A percentile compares a stretch with the other conserved stretches of the same genome.
Evolutionary conservation across 768 basidiomycete genomes (phyloP).

Genomic region (Lepiota venenata): DNA sequence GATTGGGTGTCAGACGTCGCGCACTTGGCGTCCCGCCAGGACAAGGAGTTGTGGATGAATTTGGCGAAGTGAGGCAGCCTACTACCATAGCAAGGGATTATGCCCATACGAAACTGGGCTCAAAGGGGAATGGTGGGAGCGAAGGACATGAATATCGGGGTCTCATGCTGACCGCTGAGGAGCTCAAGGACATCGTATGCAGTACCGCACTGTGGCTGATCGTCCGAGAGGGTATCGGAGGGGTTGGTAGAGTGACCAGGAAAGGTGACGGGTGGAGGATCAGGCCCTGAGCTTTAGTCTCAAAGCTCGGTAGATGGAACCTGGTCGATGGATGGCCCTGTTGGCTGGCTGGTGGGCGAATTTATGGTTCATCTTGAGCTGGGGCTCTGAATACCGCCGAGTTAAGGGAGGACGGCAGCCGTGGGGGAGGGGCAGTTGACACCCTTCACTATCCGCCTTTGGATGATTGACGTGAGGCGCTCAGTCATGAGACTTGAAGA

Average conservation of each 20-base stretch:
- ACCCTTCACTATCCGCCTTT: too few relatives aligned
- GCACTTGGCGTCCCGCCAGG: neutral
- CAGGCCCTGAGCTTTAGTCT: slow-evolving; percentile 39
- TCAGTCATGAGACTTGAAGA: too few relatives aligned
- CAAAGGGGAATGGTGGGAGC: slow-evolving; percentile 6
- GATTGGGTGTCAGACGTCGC: slow-evolving; percentile 49
- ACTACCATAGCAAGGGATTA: slow-evolving; percentile 16
- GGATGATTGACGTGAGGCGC: too few relatives aligned
- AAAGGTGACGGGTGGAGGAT: slow-evolving; percentile 82
- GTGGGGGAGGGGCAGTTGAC: too few relatives aligned
- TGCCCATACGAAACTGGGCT: slow-evolving; percentile 4
- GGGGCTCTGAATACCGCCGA: too few relatives aligned
- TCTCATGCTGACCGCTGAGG: slow-evolving; percentile 77
- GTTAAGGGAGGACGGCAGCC: too few relatives aligned
- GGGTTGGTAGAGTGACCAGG: slow-evolving; percentile 74
- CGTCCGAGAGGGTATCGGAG: slow-evolving; percentile 90
- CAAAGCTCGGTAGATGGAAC: neutral
- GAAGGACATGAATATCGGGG: slow-evolving; percentile 31
- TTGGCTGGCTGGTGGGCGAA: neutral
- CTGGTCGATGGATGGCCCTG: neutral
- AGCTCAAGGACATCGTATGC: slow-evolving; percentile 90
- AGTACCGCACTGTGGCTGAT: slow-evolving; percentile 89
- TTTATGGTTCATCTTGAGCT: too few relatives aligned
- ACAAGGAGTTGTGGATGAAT: slow-evolving; percentile 18
- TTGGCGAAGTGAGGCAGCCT: slow-evolving; percentile 1